Base-by-base conservation (phyloP, 352 stramenopile species). In the Phytopythium aichiense region DNA sequence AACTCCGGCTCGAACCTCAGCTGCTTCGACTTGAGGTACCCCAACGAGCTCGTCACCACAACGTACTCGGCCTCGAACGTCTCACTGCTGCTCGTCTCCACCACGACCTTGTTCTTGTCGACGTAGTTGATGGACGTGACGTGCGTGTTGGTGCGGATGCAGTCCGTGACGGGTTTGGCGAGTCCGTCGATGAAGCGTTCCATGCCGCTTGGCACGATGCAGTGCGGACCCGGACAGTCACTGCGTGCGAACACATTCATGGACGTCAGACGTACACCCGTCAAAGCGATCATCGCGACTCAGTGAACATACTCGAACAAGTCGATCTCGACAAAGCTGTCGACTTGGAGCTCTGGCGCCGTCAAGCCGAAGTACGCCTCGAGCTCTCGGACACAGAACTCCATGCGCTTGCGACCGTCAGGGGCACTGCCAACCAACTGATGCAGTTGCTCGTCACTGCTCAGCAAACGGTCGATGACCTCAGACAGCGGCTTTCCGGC, bases 11-110 rank as follows among this genome's bases (percentile, higher is more conserved):
- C 58, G 51, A 92, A 92, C 25, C 56, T 33, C 23, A 91, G 53
- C 35, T 69, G 69, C 8, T 63, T 63, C 0, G 66, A 67, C 63
- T 89, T 84, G 12, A 91, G 65, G 5, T 79, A 60, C 0, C 81
- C 83, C 4, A 91, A 60, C 6, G 81, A 84, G 1, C 71, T 69
- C 23, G 83, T 88, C 18, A 91, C 71, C 28, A 91, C 61, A 1
- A 84, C 77, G 25, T 71, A 60, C 33, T 87, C 73, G 7, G 79
- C 80, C 13, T 73, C 74, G 1, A 63, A 25, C 8, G 49, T 43
- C 31, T 54, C 54, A 1, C 67, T 66, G 49, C 69, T 62, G 42
- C 20, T 56, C 31, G 69, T 67, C 57, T 76, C 62, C 18, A 88
- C 63, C 7, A 73, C 60, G 23, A 87, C 67, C 12, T 67, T 64